These are phyloP conservation scores for Boletus tomentosulus DNA, from an alignment of 768 basidiomycete genomes.

Conservation along the genomic window DNA sequence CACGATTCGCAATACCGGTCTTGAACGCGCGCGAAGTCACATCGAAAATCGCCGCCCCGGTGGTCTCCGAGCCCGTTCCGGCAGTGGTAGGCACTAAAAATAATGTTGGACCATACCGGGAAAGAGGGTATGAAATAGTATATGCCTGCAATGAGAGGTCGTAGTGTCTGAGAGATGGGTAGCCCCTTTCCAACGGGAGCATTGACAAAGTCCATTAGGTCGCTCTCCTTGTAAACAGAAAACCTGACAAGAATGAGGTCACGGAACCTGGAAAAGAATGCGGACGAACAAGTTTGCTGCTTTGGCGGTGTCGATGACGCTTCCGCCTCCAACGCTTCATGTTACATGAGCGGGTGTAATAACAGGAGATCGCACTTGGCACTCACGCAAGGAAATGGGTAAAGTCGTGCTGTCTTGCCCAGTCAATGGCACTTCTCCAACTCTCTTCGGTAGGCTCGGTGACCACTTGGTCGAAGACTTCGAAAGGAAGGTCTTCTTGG, in stretches of 20 bases:
- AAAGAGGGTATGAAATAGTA: background rate
- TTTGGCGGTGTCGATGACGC: constrained; percentile 94
- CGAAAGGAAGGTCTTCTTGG: constrained; percentile 71
- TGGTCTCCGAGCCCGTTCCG: constrained; percentile 93
- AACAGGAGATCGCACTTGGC: background rate
- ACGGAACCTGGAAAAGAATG: background rate
- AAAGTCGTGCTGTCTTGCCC: constrained; percentile 83
- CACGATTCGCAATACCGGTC: constrained; percentile 92
- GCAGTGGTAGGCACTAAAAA: constrained; percentile 62
- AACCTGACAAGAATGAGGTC: constrained; percentile 47
- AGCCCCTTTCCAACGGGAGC: constrained; percentile 92
- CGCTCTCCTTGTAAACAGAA: constrained; percentile 86
- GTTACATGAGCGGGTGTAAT: background rate
- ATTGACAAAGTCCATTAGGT: constrained; percentile 95
- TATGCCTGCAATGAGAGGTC: constrained; percentile 80
- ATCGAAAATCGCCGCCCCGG: constrained; percentile 90
- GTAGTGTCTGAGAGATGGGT: constrained; percentile 68
- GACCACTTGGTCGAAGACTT: constrained; percentile 76
- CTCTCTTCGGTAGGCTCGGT: constrained; percentile 92
- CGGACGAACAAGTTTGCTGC: constrained; percentile 76
- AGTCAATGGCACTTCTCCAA: constrained; percentile 83
- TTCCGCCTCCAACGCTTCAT: constrained; percentile 82
- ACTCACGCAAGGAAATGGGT: constrained; percentile 89
- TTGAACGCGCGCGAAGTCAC: constrained; percentile 92
- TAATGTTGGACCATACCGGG: background rate